Base-by-base conservation (phyloP, 179 eudicot genomes). In the Corrigiola litoralis region DNA sequence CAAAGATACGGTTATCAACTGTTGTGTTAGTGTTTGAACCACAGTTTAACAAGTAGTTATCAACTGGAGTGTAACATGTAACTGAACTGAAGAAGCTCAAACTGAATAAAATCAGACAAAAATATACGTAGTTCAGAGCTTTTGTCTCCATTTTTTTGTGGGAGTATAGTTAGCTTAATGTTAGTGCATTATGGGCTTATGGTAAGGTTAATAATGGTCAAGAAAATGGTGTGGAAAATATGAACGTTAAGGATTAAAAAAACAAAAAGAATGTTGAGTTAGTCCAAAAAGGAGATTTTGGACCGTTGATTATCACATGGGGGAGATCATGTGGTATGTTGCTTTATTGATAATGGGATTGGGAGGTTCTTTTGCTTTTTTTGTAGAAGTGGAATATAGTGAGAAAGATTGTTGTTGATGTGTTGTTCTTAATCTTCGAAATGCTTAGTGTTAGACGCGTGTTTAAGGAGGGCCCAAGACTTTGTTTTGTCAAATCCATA, bases 21-120 rank as follows among this genome's bases (percentile, higher is more conserved):
- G 63, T 66, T 6, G 36, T 20, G 14, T 72, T 82, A 4, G 68
- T 32, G 77, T 53, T 78, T 54, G 95, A 90, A 51, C 95, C 92
- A 62, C 95, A 90, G 67, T 68, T 74, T 64, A 90, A 54, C 38
- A 88, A 82, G 72, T 79, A 77, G 66, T 84, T 81, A 28, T 83
- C 75, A 55, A 52, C 16, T 66, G 79, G 79, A n/a, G 20, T 70
- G 57, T 59, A 75, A 3, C 49, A 54, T 61, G 31, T 4, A 53
- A 8, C 51, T 28, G 18, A 55, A 47, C n/a, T n/a, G n/a, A 59
- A 28, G 18, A 24, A 59, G 37, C 7, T 42, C 11, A 58, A 29
- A 41, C 3, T n/a, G 24, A 18, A 58, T 47, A 60, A 60, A 59
- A 75, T 49, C 11, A 70, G 18, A 33, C 53, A 21, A 46, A 6